phyloP scores from a whole-genome alignment of 441 rosid genomes.

The Arabidopsis lyrata region DNA sequence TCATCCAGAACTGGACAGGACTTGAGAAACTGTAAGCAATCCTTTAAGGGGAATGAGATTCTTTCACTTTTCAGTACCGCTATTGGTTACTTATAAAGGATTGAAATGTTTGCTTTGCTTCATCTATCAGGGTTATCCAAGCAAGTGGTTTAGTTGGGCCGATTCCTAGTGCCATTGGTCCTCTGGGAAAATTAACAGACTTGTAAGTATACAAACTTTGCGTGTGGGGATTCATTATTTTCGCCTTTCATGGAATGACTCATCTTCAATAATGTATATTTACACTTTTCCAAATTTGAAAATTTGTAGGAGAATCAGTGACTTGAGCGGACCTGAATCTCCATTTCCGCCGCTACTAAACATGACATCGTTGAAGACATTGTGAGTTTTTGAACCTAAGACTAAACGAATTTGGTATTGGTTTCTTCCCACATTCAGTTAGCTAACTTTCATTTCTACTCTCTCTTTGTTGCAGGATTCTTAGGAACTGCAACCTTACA shows the following conservation, averaged over 20 bases:
- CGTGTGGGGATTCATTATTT: not conserved
- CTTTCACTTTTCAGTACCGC: not conserved
- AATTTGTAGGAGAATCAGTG: conserved; percentile 66
- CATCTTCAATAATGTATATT: not conserved
- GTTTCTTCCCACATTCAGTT: conserved; percentile 13
- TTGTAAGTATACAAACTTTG: conserved; percentile 49
- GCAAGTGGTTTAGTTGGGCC: conserved; percentile 77
- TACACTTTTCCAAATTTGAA: not conserved
- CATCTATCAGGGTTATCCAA: conserved; percentile 52
- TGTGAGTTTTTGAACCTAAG: conserved; percentile 52
- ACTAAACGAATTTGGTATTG: not conserved
- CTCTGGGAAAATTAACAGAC: conserved; percentile 45
- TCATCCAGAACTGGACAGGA: conserved; percentile 57
- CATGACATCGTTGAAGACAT: conserved; percentile 34
- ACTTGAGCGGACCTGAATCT: conserved; percentile 53
- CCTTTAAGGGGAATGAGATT: too few relatives aligned
- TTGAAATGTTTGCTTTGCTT: conserved; percentile 4
- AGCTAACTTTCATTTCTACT: not conserved
- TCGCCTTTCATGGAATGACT: not conserved
- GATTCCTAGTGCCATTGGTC: conserved; percentile 53
- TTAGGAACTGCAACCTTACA: conserved; percentile 65
- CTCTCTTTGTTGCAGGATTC: conserved; percentile 47
- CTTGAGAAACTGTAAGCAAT: conserved; percentile 56
- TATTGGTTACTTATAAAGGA: not conserved
- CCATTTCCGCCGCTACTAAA: conserved; percentile 52